Evolutionary conservation across 306 rosid species (phyloP).

Genomic region (Dalbergia cultrata): DNA sequence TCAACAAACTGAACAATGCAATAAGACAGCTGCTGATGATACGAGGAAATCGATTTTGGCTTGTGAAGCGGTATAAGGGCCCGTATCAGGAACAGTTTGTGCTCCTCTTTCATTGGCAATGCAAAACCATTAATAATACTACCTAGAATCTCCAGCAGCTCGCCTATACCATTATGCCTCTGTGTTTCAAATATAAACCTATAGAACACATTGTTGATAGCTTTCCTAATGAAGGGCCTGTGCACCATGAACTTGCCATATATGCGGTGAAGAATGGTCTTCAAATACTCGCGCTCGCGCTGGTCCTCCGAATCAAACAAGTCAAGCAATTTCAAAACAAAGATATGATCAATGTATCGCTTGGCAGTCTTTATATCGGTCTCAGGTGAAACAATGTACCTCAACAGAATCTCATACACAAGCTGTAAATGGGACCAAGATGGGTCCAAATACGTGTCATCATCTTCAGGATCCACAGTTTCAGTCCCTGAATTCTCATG

Average conservation of each 20-base stretch:
- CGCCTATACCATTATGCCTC: constrained; percentile 69
- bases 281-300: constrained; percentile 74
- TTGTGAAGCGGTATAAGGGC: constrained; percentile 78
- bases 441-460: constrained; percentile 60
- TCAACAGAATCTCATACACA: constrained; percentile 67
- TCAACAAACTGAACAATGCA: constrained; percentile 77
- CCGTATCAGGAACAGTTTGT: constrained; percentile 65
- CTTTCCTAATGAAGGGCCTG: constrained; percentile 77
- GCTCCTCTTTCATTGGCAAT: constrained; percentile 82
- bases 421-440: constrained; percentile 75
- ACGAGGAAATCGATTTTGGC: constrained; percentile 55
- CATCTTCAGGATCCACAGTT: constrained; percentile 65
- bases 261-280: constrained; percentile 68
- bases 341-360: constrained; percentile 64
- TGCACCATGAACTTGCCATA: constrained; percentile 83
- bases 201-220: constrained; percentile 72
- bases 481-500: constrained; percentile 51
- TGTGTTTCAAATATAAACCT: constrained; percentile 78
- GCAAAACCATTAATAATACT: constrained; percentile 79
- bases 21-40: constrained; percentile 70
- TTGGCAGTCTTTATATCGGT: constrained; percentile 64
- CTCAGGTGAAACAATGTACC: constrained; percentile 69
- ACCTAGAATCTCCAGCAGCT: constrained; percentile 72
- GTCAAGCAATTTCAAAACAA: constrained; percentile 65
- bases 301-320: constrained; percentile 82